These are phyloP conservation scores for Yamadazyma akitaensis DNA, from an alignment of 805 yeast species.

Conservation along the genomic window DNA sequence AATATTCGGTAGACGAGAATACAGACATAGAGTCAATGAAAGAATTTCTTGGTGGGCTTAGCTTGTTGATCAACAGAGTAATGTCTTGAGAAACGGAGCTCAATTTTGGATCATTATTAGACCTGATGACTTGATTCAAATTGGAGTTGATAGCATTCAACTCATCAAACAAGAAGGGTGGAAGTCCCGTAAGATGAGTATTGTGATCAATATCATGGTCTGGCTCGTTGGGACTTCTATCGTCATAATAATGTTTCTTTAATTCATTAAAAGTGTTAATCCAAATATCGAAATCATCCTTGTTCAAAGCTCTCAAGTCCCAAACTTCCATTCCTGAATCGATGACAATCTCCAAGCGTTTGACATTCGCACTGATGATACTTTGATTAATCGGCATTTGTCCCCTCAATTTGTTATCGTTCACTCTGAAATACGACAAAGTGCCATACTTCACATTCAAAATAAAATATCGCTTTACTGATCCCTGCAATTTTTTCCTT, in stretches of 20 bases:
- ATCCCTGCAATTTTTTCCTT: slow-evolving; percentile 83
- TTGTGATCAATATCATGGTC: slow-evolving; percentile 13
- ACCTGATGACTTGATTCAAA: slow-evolving; percentile 4
- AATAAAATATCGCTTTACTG: slow-evolving; percentile 77
- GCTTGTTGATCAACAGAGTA: slow-evolving; percentile 14
- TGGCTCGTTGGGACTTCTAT: slow-evolving; percentile 3
- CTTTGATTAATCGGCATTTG: slow-evolving; percentile 84
- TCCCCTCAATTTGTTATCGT: slow-evolving; percentile 76
- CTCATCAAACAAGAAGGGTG: slow-evolving; percentile 21
- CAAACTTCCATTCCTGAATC: slow-evolving; percentile 96
- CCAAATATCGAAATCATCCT: slow-evolving; percentile 77
- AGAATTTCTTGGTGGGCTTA: slow-evolving; percentile 14
- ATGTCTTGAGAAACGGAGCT: slow-evolving; percentile 19
- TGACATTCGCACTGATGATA: slow-evolving; percentile 74
- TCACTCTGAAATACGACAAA: slow-evolving; percentile 75
- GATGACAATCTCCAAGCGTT: slow-evolving; percentile 65
- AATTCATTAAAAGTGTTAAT: slow-evolving; percentile 67
- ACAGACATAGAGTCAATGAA: slow-evolving; percentile 25
- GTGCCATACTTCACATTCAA: slow-evolving; percentile 81
- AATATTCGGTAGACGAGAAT: slow-evolving; percentile 31
- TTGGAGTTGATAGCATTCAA: slow-evolving; percentile 16
- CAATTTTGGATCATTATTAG: slow-evolving; percentile 5
- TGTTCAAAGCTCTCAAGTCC: slow-evolving; percentile 70
- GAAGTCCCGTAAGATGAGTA: slow-evolving; percentile 9
- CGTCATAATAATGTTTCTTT: slow-evolving; percentile 24